Evolutionary conservation across 768 basidiomycete genomes (phyloP).

Genomic region (Podaxis pistillaris): DNA sequence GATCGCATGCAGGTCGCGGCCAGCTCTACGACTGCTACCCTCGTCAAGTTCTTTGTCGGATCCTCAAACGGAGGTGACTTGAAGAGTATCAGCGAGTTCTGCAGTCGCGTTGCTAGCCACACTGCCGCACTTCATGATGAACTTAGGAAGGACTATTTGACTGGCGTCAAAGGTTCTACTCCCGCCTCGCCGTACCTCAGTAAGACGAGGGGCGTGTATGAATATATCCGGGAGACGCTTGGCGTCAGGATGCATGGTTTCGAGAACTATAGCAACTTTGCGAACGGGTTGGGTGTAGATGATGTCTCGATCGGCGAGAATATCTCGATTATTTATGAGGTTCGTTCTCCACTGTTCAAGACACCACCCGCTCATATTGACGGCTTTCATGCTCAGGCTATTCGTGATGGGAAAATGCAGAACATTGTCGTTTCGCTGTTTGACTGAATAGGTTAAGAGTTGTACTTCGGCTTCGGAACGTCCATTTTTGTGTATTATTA

Average conservation of each 20-base stretch:
- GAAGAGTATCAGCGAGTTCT: slow-evolving; percentile 46
- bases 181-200: slow-evolving; percentile 66
- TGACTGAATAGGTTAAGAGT: slow-evolving; percentile 18
- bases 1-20: slow-evolving; percentile 66
- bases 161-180: slow-evolving; percentile 53
- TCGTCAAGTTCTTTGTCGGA: slow-evolving; percentile 43
- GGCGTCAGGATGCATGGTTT: slow-evolving; percentile 73
- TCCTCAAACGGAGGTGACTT: slow-evolving; percentile 19
- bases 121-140: slow-evolving; percentile 43
- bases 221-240: slow-evolving; percentile 63
- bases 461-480: not conserved
- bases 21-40: slow-evolving; percentile 50
- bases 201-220: slow-evolving; percentile 64
- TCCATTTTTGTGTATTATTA: not conserved
- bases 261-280: slow-evolving; percentile 57
- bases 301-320: slow-evolving; percentile 69
- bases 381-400: slow-evolving; percentile 36
- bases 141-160: slow-evolving; percentile 54
- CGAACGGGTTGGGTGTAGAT: slow-evolving; percentile 41
- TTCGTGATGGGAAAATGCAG: slow-evolving; percentile 70
- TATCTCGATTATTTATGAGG: slow-evolving; percentile 74
- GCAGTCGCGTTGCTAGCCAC: slow-evolving; percentile 46
- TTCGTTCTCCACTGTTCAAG: slow-evolving; percentile 20
- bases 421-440: slow-evolving; percentile 56
- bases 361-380: not conserved